These are phyloP conservation scores for Suillus plorans DNA, from an alignment of 768 basidiomycete genomes.

Conservation along the genomic window DNA sequence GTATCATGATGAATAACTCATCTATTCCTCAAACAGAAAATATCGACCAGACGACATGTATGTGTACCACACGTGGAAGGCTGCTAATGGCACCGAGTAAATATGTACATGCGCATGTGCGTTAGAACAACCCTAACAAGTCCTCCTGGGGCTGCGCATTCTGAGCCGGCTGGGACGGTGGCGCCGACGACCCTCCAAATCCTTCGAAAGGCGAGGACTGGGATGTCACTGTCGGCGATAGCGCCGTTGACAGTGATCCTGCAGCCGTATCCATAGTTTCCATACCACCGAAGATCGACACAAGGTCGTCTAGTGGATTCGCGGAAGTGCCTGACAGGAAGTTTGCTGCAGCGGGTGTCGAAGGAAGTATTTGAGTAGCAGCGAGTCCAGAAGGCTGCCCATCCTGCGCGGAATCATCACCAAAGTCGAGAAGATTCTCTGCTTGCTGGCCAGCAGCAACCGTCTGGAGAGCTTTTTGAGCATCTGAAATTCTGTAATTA, in stretches of 20 bases:
- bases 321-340: slow-evolving; percentile 76
- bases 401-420: slow-evolving; percentile 62
- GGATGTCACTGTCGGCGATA: slow-evolving; percentile 11
- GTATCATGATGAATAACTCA: neutral
- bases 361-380: slow-evolving; percentile 70
- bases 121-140: slow-evolving; percentile 54
- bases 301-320: slow-evolving; percentile 91
- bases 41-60: no score
- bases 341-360: slow-evolving; percentile 72
- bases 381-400: slow-evolving; percentile 74
- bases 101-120: neutral
- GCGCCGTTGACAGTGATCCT: slow-evolving; percentile 14
- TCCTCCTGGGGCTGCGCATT: slow-evolving; percentile 43
- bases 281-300: slow-evolving; percentile 81
- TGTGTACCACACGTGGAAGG: neutral
- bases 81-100: neutral
- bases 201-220: slow-evolving; percentile 22
- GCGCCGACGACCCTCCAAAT: slow-evolving; percentile 13
- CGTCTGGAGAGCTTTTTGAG: slow-evolving; percentile 87
- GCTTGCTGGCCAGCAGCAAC: slow-evolving; percentile 90
- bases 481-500: slow-evolving; percentile 50
- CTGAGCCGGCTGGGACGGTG: slow-evolving; percentile 18
- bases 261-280: slow-evolving; percentile 26
- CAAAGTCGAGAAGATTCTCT: slow-evolving; percentile 95
- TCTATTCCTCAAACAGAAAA: neutral